phyloP scores from a whole-genome alignment of 371 early-diverging fungal species.

The Blakeslea trispora region DNA sequence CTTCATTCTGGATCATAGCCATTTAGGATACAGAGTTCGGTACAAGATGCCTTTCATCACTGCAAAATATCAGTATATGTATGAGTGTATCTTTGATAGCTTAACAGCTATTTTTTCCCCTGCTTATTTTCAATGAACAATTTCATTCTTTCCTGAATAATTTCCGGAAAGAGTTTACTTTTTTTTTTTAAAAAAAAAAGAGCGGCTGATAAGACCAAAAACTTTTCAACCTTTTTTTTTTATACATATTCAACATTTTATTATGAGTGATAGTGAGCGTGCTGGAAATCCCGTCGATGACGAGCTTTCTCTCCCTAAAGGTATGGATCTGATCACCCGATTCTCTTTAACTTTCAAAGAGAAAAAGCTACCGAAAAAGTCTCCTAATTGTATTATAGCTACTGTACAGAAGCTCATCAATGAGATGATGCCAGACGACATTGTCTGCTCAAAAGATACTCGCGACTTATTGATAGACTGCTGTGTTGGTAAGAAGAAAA shows the following conservation, averaged over 20 bases:
- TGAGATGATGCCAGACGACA: conserved; percentile 90
- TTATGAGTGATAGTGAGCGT: conserved; percentile 82
- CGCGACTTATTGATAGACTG: conserved; percentile 93
- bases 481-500: conserved; percentile 76
- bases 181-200: no score
- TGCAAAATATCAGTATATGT: no score
- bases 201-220: neutral
- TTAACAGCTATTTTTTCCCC: no score
- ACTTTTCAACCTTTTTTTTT: neutral
- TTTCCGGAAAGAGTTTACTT: neutral
- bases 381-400: conserved; percentile 53
- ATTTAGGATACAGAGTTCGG: no score
- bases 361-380: neutral
- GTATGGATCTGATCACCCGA: conserved; percentile 30
- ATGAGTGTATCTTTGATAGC: no score
- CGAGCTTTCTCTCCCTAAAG: conserved; percentile 87
- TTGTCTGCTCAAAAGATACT: conserved; percentile 93
- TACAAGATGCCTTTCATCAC: no score
- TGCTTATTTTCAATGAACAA: no score
- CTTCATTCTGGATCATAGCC: no score
- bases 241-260: neutral
- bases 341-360: no score
- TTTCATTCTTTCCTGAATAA: no score
- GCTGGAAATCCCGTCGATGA: conserved; percentile 67
- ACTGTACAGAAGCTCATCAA: conserved; percentile 97